Base-by-base conservation (phyloP, 2,329 filamentous ascomycete genomes). In the Phialocephala sp. region DNA sequence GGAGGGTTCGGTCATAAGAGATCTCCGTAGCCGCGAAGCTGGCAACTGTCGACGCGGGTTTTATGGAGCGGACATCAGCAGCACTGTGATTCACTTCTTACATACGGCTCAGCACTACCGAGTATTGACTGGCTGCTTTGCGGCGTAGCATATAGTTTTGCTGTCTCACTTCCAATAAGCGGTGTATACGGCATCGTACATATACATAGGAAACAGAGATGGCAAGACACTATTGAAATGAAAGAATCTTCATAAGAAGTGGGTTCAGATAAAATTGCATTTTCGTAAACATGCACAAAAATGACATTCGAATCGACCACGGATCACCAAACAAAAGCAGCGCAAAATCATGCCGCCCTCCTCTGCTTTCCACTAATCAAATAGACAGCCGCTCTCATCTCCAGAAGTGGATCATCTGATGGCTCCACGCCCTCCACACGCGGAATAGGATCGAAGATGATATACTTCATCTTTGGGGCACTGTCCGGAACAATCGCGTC, bases 391-490 rank as follows among this genome's bases (percentile, higher is more conserved):
- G 85, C 85, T 52, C 85, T 78, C 61, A 86, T 78, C 52, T 87
- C 84, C 66, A 88, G 70, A 67, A 88, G 72, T 45, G 85, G 85
- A 78, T 88, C 85, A 22, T 76, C 82, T 66, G 80, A 83, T 4
- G 80, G 68, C 72, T 85, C 83, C 24, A 87, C 76, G 0, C 85
- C 85, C 22, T 82, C 75, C 1, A 87, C 80, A 61, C 85, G 77
- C 5, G 85, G 85, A 59, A 87, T 80, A 1, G 85, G 85, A 76
- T 88, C 85, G 68, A 85, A 87, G 68, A 88, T 87, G 47, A 84
- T 77, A 37, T 77, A 76, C 76, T 86, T 83, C 76, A 84, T 80
- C 76, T 81, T 75, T 62, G 76, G 76, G 64, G 73, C 72, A 58
- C 77, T 79, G 61, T 81, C 78, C 24, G 76, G 73, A 32, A 80